Conservation (phyloP, 208 protist species). For the Tritrichomonas musculus region DNA sequence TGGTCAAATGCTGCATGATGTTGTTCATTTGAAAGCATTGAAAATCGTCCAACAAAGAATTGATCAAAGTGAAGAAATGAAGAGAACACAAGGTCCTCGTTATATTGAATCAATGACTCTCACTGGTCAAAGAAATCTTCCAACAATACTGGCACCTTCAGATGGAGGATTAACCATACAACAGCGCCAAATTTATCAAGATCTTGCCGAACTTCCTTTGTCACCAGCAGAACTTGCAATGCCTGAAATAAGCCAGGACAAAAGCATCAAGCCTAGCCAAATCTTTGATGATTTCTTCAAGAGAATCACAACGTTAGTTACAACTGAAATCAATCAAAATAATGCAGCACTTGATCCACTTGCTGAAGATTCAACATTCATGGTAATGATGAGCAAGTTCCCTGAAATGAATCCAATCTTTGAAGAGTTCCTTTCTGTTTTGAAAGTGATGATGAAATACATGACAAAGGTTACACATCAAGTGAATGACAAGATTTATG, state of each 20-base stretch:
- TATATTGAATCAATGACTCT: neutral
- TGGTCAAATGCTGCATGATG: neutral
- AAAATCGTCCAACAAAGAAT: neutral
- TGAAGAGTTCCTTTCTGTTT: neutral
- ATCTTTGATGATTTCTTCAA: neutral
- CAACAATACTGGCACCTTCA: neutral
- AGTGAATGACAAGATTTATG: neutral
- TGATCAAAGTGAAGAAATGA: neutral
- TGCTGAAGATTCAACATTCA: neutral
- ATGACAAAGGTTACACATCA: neutral
- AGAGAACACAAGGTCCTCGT: neutral
- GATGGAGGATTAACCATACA: neutral
- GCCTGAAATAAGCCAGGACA: neutral
- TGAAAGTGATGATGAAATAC: slow-evolving; percentile 16
- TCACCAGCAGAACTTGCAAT: neutral
- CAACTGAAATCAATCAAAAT: neutral
- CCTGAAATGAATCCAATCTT: neutral
- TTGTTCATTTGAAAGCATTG: neutral
- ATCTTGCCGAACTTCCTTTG: neutral
- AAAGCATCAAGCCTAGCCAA: neutral
- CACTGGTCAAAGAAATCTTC: neutral
- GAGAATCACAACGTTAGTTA: neutral
- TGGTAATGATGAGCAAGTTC: neutral
- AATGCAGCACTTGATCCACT: neutral
- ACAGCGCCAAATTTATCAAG: neutral